Base-by-base conservation (phyloP, 768 basidiomycete species). In the Suillus variegatus region DNA sequence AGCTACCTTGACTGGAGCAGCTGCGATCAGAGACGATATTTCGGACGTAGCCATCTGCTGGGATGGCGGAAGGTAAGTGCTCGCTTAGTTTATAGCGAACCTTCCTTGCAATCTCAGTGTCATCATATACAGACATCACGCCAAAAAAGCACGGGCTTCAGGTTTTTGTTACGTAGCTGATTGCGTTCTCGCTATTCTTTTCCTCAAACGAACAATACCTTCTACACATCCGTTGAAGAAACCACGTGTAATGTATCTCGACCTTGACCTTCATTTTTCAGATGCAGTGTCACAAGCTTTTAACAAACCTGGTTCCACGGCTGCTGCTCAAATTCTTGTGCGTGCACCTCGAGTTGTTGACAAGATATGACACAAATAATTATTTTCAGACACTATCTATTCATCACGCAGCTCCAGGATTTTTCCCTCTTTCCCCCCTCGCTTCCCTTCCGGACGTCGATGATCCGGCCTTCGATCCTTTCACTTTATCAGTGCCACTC, bases 161-260 rank as follows among this genome's bases (percentile, higher is more conserved):
- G 96, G 96, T 0, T 99, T 93, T 77, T 99, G 96, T 80, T 99
- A 97, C 73, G 91, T 98, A 25, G 92, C 94, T 2, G 96, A 98
- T 73, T 88, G 91, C 63, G 85, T 95, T 12, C 84, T 98, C 1
- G 90, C 90, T 0, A 88, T 97, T 65, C 84, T 96, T 64, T 80
- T 84, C 5, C 82, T 97, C 51, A 88, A 85, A 68, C 82, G 82
- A 22, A 66, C 78, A 6, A 68, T 70, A 1, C 67, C 73, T 61
- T 62, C 43, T 54, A 28, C 62, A 22, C 35, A 71, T n/a, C 51
- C 73, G 20, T 60, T 65, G 38, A 73, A 77, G 63, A 84, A 83
- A 66, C 81, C 85, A 0, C 85, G 91, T 3, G 83, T 95, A 13
- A 88, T 98, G 86, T 97, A 97, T 77, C 82, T 99, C 58, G 96